These are phyloP conservation scores for Multifurca ochricompacta DNA, from an alignment of 768 basidiomycete genomes.

Conservation along the genomic window DNA sequence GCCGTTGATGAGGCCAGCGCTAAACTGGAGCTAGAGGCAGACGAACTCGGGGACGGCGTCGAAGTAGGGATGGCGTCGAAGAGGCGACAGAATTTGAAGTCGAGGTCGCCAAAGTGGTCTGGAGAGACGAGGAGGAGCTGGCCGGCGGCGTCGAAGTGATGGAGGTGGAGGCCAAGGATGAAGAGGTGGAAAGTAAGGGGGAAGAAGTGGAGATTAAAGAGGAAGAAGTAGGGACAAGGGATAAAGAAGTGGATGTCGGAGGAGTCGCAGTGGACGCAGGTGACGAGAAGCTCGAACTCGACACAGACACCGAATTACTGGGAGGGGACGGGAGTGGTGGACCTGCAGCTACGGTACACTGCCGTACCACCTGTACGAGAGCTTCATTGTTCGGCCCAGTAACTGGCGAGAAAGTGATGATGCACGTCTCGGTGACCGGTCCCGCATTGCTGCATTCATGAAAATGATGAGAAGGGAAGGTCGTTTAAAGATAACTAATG, in stretches of 20 bases:
- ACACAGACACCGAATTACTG: not conserved
- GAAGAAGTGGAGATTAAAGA: no score
- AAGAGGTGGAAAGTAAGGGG: no score
- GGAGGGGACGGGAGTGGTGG: not conserved
- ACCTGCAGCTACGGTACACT: conserved; percentile 24
- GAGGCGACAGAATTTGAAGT: no score
- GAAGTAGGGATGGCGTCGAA: no score
- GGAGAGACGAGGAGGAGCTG: not conserved
- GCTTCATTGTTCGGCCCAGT: conserved; percentile 25
- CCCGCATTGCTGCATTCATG: conserved; percentile 23
- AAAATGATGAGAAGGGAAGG: not conserved
- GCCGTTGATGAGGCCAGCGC: not conserved
- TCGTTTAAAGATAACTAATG: not conserved
- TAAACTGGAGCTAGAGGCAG: conserved; percentile 4
- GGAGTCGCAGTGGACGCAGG: conserved; percentile 1
- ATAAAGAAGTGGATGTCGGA: not conserved
- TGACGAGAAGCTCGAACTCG: not conserved
- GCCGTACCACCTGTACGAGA: conserved; percentile 28
- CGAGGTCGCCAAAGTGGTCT: no score
- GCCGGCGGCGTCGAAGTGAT: conserved; percentile 5
- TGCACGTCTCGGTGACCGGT: conserved; percentile 31
- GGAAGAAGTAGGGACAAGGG: not conserved
- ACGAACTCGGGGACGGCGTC: no score
- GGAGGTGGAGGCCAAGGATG: not conserved
- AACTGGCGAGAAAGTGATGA: conserved; percentile 30